A percentile compares a stretch with the other conserved stretches of the same genome.
Conservation (phyloP, 306 rosid genomes). For the Sophora flavescens region DNA sequence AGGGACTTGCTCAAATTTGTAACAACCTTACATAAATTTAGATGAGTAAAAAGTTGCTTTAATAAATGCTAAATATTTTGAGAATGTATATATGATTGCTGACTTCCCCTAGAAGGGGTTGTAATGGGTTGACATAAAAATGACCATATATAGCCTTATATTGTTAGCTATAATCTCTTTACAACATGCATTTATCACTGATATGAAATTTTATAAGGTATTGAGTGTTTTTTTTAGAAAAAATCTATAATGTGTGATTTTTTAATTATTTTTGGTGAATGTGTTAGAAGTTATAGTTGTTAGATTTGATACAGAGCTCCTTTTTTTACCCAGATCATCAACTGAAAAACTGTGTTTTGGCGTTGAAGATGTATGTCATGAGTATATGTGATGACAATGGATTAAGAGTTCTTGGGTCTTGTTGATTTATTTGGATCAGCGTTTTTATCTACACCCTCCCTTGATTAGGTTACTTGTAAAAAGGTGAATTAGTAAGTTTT, state of each 20-base stretch:
- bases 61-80: constrained; percentile 38
- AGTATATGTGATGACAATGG: constrained; percentile 2
- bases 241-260: constrained; percentile 7
- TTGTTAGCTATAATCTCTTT: constrained; percentile 20
- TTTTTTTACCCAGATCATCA: constrained; percentile 19
- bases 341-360: constrained; percentile 10
- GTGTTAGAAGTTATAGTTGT: constrained; percentile 4
- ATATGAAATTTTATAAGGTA: background rate
- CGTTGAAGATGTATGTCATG: background rate
- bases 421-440: background rate
- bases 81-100: constrained; percentile 2
- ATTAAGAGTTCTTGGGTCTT: constrained; percentile 1
- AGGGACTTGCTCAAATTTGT: constrained; percentile 27
- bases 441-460: background rate
- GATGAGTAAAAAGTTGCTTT: background rate
- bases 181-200: background rate
- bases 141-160: constrained; percentile 27
- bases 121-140: constrained; percentile 12
- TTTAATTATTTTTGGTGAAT: constrained; percentile 4
- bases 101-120: background rate
- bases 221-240: background rate
- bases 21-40: background rate
- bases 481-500: constrained; percentile 3
- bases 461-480: background rate
- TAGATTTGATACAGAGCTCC: background rate